Evolutionary conservation across 169 alveolate genomes (phyloP).

Genomic region (Eimeria brunetti): DNA sequence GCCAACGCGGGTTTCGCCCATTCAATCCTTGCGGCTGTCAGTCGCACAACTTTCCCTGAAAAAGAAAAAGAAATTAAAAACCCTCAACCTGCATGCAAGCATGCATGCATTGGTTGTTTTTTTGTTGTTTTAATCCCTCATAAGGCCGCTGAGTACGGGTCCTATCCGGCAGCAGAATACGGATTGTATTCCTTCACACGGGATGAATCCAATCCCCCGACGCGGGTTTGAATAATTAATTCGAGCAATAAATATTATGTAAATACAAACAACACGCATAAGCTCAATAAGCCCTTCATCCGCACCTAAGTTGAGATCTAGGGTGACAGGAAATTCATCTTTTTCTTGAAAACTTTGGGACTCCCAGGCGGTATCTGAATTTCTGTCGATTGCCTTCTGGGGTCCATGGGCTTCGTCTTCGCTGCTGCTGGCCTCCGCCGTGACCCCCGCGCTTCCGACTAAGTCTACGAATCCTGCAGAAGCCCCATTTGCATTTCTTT

Average conservation of each 20-base stretch:
- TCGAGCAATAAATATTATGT: neutral
- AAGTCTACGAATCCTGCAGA: conserved; percentile 91
- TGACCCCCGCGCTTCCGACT: conserved; percentile 81
- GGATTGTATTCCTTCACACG: too few relatives aligned
- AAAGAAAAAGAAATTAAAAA: neutral
- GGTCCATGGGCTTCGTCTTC: conserved; percentile 85
- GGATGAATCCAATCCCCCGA: too few relatives aligned
- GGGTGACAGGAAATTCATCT: conserved; percentile 84
- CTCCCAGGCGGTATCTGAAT: conserved; percentile 93
- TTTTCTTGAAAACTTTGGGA: conserved; percentile 89
- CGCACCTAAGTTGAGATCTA: conserved; percentile 88
- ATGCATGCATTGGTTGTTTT: too few relatives aligned
- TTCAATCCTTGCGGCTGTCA: conserved; percentile 88
- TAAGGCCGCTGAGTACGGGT: too few relatives aligned
- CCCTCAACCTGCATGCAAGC: neutral
- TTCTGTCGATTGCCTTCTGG: conserved; percentile 89
- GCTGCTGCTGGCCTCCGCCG: conserved; percentile 83
- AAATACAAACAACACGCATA: neutral
- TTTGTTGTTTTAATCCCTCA: too few relatives aligned
- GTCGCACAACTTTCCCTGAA: conserved; percentile 80
- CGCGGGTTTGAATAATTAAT: too few relatives aligned
- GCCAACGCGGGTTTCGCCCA: conserved; percentile 95
- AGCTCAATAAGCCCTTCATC: too few relatives aligned
- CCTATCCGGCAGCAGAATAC: neutral
- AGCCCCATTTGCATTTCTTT: conserved; percentile 86